phyloP scores from a whole-genome alignment of 1,284 basidiomycete genomes.

The Pseudozyma sp. region DNA sequence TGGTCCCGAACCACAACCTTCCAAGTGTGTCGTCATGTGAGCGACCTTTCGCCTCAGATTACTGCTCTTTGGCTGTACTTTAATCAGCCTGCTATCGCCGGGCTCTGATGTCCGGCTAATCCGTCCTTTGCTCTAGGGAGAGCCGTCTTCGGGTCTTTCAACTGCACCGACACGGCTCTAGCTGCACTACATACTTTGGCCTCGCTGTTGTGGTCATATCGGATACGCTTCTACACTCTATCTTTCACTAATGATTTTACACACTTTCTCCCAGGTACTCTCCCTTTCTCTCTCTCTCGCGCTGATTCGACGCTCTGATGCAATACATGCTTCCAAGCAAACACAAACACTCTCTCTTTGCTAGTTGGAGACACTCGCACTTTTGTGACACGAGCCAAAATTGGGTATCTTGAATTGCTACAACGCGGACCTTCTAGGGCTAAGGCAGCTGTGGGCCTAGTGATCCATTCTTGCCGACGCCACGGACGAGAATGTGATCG shows the following conservation, averaged over 20 bases:
- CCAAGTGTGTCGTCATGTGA: slow-evolving; percentile 65
- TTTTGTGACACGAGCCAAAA: neutral
- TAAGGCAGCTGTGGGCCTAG: slow-evolving; percentile 24
- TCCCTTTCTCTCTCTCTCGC: slow-evolving; percentile 1
- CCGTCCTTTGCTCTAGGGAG: no score
- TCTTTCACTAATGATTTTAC: no score
- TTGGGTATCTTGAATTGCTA: neutral
- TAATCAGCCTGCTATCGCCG: neutral
- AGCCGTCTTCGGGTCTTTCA: neutral
- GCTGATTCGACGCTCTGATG: slow-evolving; percentile 1
- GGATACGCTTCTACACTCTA: no score
- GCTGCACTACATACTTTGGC: no score
- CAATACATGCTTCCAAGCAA: slow-evolving; percentile 3
- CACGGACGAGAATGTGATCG: slow-evolving; percentile 40
- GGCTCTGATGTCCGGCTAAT: no score
- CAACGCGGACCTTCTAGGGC: neutral
- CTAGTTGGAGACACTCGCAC: neutral
- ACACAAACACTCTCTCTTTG: neutral
- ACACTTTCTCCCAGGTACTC: neutral
- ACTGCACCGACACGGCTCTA: neutral
- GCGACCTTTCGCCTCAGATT: no score
- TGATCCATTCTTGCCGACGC: slow-evolving; percentile 39
- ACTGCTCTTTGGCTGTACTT: neutral
- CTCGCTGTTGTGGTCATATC: no score
- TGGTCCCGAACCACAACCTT: slow-evolving; percentile 62